Percentiles rank a stretch among this genome's conserved stretches.
phyloP scores from a whole-genome alignment of 805 yeast species.

The Kazachstania taianensis region DNA sequence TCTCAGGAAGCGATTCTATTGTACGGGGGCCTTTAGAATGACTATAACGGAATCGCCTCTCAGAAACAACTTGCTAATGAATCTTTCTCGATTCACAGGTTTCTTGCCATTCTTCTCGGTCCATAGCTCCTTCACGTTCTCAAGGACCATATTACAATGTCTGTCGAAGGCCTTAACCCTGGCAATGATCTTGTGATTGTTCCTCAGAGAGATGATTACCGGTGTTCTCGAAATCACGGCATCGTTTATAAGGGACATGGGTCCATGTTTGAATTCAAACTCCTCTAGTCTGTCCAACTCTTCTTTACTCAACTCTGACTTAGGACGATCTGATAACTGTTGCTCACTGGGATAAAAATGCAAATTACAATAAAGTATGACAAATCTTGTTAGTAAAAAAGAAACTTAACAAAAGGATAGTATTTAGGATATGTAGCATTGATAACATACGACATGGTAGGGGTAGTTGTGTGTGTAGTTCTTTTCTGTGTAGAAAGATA shows the following conservation, averaged over 20 bases:
- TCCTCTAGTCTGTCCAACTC: slow-evolving; percentile 81
- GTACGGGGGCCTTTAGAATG: slow-evolving; percentile 44
- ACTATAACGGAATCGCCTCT: slow-evolving; percentile 95
- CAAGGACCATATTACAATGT: slow-evolving; percentile 88
- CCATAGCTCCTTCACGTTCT: slow-evolving; percentile 77
- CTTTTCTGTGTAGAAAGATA: not conserved
- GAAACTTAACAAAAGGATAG: not conserved
- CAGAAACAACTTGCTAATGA: slow-evolving; percentile 78
- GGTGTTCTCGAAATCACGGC: slow-evolving; percentile 68
- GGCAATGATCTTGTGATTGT: slow-evolving; percentile 85
- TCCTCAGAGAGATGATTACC: slow-evolving; percentile 80
- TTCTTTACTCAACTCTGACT: slow-evolving; percentile 66
- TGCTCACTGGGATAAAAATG: slow-evolving; percentile 39
- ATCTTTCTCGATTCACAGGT: slow-evolving; percentile 55
- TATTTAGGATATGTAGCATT: not conserved
- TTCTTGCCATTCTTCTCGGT: slow-evolving; percentile 66
- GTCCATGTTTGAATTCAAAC: slow-evolving; percentile 83
- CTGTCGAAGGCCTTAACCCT: slow-evolving; percentile 91
- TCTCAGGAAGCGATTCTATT: too few species aligned
- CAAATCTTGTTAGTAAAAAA: slow-evolving; percentile 7
- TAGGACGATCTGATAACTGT: slow-evolving; percentile 58
- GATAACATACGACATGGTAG: slow-evolving; percentile 7
- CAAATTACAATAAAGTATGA: too few species aligned
- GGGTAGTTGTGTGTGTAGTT: slow-evolving; percentile 5
- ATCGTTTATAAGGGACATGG: slow-evolving; percentile 76